Percentiles rank a stretch among this genome's conserved stretches.
Evolutionary conservation across 179 eudicot species (phyloP).

Genomic region (Pouteria campechiana): DNA sequence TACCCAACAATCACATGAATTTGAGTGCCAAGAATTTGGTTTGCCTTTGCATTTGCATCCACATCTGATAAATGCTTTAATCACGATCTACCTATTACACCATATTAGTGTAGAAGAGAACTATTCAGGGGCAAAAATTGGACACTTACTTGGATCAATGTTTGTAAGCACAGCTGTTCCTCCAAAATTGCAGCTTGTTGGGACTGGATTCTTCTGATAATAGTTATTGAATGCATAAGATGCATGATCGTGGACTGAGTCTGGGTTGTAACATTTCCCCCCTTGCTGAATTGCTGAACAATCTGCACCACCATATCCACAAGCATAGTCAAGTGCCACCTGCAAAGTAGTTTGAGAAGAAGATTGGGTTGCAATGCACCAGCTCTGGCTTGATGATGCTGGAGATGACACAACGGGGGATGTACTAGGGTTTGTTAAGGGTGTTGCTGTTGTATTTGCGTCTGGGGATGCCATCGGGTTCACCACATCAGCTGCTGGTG

Average conservation of each 20-base stretch:
- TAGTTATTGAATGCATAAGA: slow-evolving; percentile 80
- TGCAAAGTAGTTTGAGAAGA: slow-evolving; percentile 49
- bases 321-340: slow-evolving; percentile 73
- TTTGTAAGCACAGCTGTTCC: slow-evolving; percentile 67
- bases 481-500: slow-evolving; percentile 26
- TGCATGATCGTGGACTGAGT: slow-evolving; percentile 45
- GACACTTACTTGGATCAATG: slow-evolving; percentile 80
- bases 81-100: neutral
- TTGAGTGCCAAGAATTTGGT: too few species aligned
- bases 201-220: slow-evolving; percentile 78
- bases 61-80: too few species aligned
- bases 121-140: neutral
- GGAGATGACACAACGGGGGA: slow-evolving; percentile 36
- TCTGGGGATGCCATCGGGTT: slow-evolving; percentile 37
- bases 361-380: slow-evolving; percentile 78
- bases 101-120: neutral
- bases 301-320: slow-evolving; percentile 63
- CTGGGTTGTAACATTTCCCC: slow-evolving; percentile 51
- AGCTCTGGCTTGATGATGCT: slow-evolving; percentile 37
- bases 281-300: slow-evolving; percentile 56
- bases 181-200: slow-evolving; percentile 80
- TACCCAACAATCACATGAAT: too few species aligned
- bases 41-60: too few species aligned
- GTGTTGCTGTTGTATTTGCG: slow-evolving; percentile 32
- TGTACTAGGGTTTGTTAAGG: slow-evolving; percentile 4